Percentiles rank a stretch among this genome's conserved stretches.
Conservation (phyloP, 352 stramenopile species). For the Globisporangium viniferum region DNA sequence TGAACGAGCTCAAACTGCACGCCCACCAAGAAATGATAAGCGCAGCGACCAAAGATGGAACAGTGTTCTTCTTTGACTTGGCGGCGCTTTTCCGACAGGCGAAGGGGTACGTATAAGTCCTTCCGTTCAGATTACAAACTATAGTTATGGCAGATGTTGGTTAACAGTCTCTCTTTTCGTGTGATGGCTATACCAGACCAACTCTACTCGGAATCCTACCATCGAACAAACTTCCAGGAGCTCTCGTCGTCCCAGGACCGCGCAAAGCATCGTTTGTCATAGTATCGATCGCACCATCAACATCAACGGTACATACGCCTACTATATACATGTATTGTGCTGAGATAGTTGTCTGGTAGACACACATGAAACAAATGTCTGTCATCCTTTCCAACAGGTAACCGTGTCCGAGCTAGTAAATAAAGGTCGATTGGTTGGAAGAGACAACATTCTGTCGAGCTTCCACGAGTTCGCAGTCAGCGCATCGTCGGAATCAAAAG, state of each 20-base stretch:
- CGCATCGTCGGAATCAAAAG: constrained; percentile 44
- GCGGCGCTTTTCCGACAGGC: constrained; percentile 44
- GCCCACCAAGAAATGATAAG: constrained; percentile 53
- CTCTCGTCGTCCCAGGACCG: constrained; percentile 36
- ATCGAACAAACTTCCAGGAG: constrained; percentile 45
- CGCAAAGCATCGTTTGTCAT: constrained; percentile 46
- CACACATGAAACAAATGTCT: neutral
- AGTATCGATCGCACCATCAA: constrained; percentile 41
- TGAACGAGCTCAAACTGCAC: constrained; percentile 67
- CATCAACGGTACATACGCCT: constrained; percentile 23
- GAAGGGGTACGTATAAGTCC: constrained; percentile 32
- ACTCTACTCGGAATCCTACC: constrained; percentile 43
- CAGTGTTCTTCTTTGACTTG: constrained; percentile 68
- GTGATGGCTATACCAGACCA: constrained; percentile 19
- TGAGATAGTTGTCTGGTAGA: neutral
- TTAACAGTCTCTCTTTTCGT: neutral
- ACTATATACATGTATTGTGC: too few species aligned
- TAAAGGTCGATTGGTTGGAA: constrained; percentile 47
- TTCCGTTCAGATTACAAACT: neutral
- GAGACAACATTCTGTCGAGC: constrained; percentile 52
- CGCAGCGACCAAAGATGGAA: constrained; percentile 57
- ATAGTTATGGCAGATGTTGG: too few species aligned
- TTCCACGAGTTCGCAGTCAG: constrained; percentile 52
- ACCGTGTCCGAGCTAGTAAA: constrained; percentile 50
- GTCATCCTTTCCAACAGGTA: constrained; percentile 20